Base-by-base conservation (phyloP, 1,284 basidiomycete genomes). In the Pseudozyma sp. region DNA sequence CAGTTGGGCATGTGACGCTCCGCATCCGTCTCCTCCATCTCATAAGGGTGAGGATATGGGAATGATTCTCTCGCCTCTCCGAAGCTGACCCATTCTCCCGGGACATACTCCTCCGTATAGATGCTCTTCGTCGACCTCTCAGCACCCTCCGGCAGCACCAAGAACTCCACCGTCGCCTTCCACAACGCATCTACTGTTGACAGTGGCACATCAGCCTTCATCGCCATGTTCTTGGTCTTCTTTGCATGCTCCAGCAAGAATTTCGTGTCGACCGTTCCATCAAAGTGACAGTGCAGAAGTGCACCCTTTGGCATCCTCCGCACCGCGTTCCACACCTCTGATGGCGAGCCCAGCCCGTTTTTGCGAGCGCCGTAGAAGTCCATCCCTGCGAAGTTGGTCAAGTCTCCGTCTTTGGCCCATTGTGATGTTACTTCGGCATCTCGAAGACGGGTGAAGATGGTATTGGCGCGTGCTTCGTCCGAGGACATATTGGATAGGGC, bases 281-380 rank as follows among this genome's bases (percentile, higher is more conserved):
- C 80, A 55, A 81, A 77, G 30, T 81, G 78, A 49, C 78, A 78
- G 43, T 80, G 78, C 43, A 80, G 46, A 4, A 73, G 49, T 7
- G 72, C 75, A 5, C 78, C 78, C 43, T 80, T 80, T 4, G 78
- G 78, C 75, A 80, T 80, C 19, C 55, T 19, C 7, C 39, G 54
- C 19, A 69, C 46, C 4, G 58, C 54, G 2, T 58, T 44, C 75
- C 70, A 73, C 4, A 67, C 45, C n/a, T 51, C 54, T n/a, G 64
- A 67, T 1, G 67, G 48, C 19, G 42, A 46, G 0, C 62, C 59
- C 4, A 75, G 47, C 2, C 68, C 73, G n/a, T 67, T 59, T 17
- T 57, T 44, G 13, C 56, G 42, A 0, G 73, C 73, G 8, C 63
- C 57, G 45, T 67, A 59, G 42, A 77, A 74, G 34, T 77, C 64